These are phyloP conservation scores for Cryptococcus sp. DNA, from an alignment of 1,284 basidiomycete species.

Conservation along the genomic window DNA sequence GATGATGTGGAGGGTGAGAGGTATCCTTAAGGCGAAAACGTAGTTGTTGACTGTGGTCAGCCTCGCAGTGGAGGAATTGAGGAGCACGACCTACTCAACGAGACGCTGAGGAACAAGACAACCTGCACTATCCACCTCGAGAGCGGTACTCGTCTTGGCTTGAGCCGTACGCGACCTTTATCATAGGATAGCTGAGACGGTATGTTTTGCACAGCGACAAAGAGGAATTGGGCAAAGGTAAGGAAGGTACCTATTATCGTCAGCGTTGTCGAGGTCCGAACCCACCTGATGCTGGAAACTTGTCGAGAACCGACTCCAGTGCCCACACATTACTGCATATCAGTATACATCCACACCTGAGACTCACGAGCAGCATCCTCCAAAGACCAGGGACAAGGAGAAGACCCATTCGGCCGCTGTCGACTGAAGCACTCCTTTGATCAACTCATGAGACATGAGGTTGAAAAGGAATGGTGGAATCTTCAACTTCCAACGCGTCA, in stretches of 20 bases:
- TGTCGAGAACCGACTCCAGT: constrained; percentile 54
- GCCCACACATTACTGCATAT: constrained; percentile 49
- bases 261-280: constrained; percentile 1
- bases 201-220: constrained; percentile 57
- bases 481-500: background rate
- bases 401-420: constrained; percentile 54
- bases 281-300: constrained; percentile 64
- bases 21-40: constrained; percentile 75
- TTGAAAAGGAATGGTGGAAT: background rate
- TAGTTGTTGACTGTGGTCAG: constrained; percentile 69
- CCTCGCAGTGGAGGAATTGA: constrained; percentile 6
- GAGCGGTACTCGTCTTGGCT: constrained; percentile 63
- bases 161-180: constrained; percentile 11
- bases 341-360: background rate
- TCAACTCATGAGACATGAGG: background rate
- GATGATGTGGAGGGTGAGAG: constrained; percentile 90
- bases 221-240: constrained; percentile 75
- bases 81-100: too few relatives aligned
- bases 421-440: background rate
- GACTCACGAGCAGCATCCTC: constrained; percentile 70
- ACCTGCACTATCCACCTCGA: constrained; percentile 74
- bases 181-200: constrained; percentile 28
- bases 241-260: constrained; percentile 63
- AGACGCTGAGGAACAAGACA: constrained; percentile 70
- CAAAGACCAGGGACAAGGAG: constrained; percentile 64